These are phyloP conservation scores for Aspergillus conjunctus DNA, from an alignment of 495 filamentous ascomycete species.

Conservation along the genomic window DNA sequence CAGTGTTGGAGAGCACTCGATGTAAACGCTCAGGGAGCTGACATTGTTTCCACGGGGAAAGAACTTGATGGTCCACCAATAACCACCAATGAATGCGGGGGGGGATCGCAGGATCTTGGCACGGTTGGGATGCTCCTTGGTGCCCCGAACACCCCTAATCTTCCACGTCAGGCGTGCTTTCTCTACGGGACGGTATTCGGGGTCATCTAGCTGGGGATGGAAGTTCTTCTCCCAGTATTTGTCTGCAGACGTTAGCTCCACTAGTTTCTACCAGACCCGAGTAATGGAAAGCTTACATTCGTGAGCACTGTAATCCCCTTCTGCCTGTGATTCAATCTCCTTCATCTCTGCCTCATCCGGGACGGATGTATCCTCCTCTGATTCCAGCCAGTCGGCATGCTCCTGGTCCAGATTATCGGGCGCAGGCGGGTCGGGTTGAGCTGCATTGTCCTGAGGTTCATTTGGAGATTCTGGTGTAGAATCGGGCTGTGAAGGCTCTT, in stretches of 20 bases:
- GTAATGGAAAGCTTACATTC: slow-evolving; percentile 47
- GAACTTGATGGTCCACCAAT: slow-evolving; percentile 72
- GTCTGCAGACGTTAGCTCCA: slow-evolving; percentile 36
- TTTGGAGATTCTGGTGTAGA: slow-evolving; percentile 1
- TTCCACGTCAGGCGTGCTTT: slow-evolving; percentile 64
- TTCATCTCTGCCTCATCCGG: slow-evolving; percentile 63
- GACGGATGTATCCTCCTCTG: slow-evolving; percentile 57
- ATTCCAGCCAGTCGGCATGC: slow-evolving; percentile 51
- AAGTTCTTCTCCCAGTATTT: slow-evolving; percentile 62
- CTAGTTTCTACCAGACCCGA: slow-evolving; percentile 17
- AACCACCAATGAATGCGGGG: slow-evolving; percentile 58
- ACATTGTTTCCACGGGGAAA: slow-evolving; percentile 67
- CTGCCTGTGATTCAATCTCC: slow-evolving; percentile 53
- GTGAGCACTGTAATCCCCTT: slow-evolving; percentile 53
- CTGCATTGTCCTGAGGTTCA: slow-evolving; percentile 6
- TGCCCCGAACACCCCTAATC: slow-evolving; percentile 61
- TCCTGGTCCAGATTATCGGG: slow-evolving; percentile 28
- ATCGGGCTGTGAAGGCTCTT: slow-evolving; percentile 5
- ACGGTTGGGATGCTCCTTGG: slow-evolving; percentile 60
- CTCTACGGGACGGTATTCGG: slow-evolving; percentile 53
- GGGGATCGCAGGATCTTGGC: slow-evolving; percentile 62
- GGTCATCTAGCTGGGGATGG: slow-evolving; percentile 60
- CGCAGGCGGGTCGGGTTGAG: slow-evolving; percentile 5
- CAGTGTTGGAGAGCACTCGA: slow-evolving; percentile 59
- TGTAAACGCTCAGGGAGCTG: slow-evolving; percentile 61